Conservation (phyloP, 345 rosid genomes). For the Boechera divaricarpa region DNA sequence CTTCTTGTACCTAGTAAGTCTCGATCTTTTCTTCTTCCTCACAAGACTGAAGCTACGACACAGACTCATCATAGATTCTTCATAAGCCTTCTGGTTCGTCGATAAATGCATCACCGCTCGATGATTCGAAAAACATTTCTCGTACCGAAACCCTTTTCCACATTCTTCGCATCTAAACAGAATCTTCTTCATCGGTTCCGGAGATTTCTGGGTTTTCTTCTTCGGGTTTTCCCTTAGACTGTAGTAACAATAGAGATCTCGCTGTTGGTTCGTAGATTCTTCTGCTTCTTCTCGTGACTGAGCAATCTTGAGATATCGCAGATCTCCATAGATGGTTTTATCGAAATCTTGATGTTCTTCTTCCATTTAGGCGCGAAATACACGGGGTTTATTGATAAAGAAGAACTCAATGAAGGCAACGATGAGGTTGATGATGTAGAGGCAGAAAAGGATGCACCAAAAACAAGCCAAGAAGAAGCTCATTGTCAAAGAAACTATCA, state of each 20-base stretch:
- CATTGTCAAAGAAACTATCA: background rate
- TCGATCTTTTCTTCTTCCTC: conserved; percentile 61
- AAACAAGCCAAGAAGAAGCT: background rate
- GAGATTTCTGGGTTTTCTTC: conserved; percentile 67
- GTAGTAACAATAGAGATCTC: conserved; percentile 48
- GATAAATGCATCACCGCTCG: conserved; percentile 32
- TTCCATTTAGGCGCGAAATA: conserved; percentile 33
- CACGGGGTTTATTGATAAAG: conserved; percentile 12
- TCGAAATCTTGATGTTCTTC: conserved; percentile 41
- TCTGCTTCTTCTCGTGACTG: conserved; percentile 43
- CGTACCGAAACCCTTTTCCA: conserved; percentile 54
- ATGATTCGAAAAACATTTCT: conserved; percentile 43
- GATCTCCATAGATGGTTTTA: conserved; percentile 46
- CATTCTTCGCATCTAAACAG: conserved; percentile 52
- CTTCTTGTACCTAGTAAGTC: conserved; percentile 55
- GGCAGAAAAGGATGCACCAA: conserved; percentile 12
- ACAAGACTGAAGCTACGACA: conserved; percentile 37
- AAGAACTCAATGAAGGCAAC: conserved; percentile 24
- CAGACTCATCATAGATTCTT: conserved; percentile 42
- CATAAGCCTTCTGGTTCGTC: conserved; percentile 26
- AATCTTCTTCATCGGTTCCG: conserved; percentile 50
- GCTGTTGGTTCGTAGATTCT: conserved; percentile 15
- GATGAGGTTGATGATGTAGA: conserved; percentile 26
- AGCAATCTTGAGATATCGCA: conserved; percentile 48
- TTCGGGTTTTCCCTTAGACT: conserved; percentile 68